Base-by-base conservation (phyloP, 2,329 filamentous ascomycete genomes). In the Sclerotiophoma versabilis region DNA sequence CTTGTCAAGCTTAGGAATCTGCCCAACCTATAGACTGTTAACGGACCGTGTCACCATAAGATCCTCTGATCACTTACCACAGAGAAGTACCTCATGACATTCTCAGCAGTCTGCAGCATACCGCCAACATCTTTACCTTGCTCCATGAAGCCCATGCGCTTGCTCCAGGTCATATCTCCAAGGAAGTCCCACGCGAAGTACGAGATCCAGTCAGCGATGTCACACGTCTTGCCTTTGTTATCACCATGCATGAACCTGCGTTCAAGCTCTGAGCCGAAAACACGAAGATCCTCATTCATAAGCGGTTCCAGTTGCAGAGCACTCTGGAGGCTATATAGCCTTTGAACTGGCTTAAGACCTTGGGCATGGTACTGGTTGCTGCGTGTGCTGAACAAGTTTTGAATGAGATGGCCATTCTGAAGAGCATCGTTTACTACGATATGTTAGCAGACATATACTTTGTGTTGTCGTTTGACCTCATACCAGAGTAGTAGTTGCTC, bases 141-240 rank as follows among this genome's bases (percentile, higher is more conserved):
- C 47, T 79, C 72, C 41, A 79, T 68, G 58, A 80, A 79, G 0
- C 77, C 78, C 7, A 79, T 67, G n/a, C 69, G 70, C 56, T 74
- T 72, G 15, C 71, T 70, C 57, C 77, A 79, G 0, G 73, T 76
- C 46, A 79, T 62, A 34, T 78, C 72, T 1, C 75, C 74, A 0
- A 80, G 60, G 6, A 78, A 63, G 36, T 65, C 61, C 58, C 61
- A 68, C 20, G 66, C 58, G 49, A 71, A 70, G 46, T 59, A 73
- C 6, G 62, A 70, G 26, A 73, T 66, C 71, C 68, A 72, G 26
- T 72, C 65, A 3, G 65, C 61, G 22, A 73, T 69, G 50, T 71
- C 69, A 57, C 66, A 70, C 2, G 67, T 64, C 45, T 66, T 66
- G 23, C 61, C 64, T 20, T 55, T 39, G 36, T 69, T 70, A 3